Conservation (phyloP, 2,329 filamentous ascomycete species). For the Xylariaceae sp. region DNA sequence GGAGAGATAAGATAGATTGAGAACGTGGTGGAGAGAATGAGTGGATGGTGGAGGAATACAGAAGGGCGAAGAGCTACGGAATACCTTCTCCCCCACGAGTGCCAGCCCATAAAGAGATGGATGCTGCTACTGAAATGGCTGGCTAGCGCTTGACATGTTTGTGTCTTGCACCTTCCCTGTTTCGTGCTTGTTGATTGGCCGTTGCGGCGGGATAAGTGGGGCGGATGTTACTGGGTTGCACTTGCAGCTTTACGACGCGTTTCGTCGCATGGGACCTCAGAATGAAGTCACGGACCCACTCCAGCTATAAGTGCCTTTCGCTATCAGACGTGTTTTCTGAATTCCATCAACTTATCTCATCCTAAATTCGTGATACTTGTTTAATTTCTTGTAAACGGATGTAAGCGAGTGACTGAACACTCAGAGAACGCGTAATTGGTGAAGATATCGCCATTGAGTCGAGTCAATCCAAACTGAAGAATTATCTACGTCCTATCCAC, state of each 20-base stretch:
- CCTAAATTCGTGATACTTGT: background rate
- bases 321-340: background rate
- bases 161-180: background rate
- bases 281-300: background rate
- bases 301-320: background rate
- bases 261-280: background rate
- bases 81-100: too few species aligned
- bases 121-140: slow-evolving; percentile 5
- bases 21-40: background rate
- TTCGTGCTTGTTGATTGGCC: slow-evolving; percentile 22
- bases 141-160: slow-evolving; percentile 9
- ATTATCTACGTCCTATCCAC: background rate
- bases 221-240: slow-evolving; percentile 8
- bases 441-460: background rate
- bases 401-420: too few species aligned
- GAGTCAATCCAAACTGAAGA: background rate
- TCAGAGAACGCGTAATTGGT: too few species aligned
- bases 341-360: background rate
- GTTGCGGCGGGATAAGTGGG: slow-evolving; percentile 6
- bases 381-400: too few species aligned
- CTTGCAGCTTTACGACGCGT: slow-evolving; percentile 18
- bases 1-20: background rate
- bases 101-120: background rate
- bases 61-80: too few species aligned
- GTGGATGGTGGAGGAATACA: background rate